A percentile compares a stretch with the other conserved stretches of the same genome.
Evolutionary conservation across 345 rosid species (phyloP).

Genomic region (Conringia planisiliqua): DNA sequence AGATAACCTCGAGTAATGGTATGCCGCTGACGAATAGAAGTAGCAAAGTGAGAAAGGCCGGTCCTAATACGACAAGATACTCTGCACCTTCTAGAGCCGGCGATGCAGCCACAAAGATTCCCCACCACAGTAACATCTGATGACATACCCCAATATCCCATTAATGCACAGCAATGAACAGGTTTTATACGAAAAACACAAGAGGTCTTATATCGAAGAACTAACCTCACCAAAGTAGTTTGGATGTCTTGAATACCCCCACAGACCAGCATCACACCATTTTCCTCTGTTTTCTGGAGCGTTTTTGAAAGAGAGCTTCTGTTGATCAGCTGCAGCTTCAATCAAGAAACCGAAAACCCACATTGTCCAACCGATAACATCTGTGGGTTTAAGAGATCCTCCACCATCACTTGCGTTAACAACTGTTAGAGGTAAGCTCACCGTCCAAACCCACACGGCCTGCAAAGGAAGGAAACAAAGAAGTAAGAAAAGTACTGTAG

Average conservation of each 20-base stretch:
- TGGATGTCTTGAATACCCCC: slow-evolving; percentile 84
- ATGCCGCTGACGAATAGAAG: slow-evolving; percentile 89
- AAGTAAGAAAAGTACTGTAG: neutral
- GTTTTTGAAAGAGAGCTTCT: slow-evolving; percentile 75
- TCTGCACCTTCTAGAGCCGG: slow-evolving; percentile 74
- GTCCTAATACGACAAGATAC: slow-evolving; percentile 85
- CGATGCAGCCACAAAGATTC: slow-evolving; percentile 69
- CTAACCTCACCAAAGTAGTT: slow-evolving; percentile 93
- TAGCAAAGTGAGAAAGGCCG: slow-evolving; percentile 69
- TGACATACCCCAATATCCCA: neutral
- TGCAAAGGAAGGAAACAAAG: slow-evolving; percentile 25
- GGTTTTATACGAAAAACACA: neutral
- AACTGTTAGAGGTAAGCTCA: slow-evolving; percentile 82
- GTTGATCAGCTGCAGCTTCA: slow-evolving; percentile 88
- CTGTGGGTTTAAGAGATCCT: slow-evolving; percentile 53
- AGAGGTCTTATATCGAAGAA: neutral
- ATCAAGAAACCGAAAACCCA: slow-evolving; percentile 59
- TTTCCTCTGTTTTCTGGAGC: slow-evolving; percentile 77
- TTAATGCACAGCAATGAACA: neutral
- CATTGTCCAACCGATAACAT: slow-evolving; percentile 81
- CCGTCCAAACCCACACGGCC: slow-evolving; percentile 99
- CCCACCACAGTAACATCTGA: slow-evolving; percentile 93
- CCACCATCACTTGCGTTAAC: slow-evolving; percentile 69
- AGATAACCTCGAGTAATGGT: slow-evolving; percentile 83
- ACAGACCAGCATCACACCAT: slow-evolving; percentile 83